A percentile compares a stretch with the other conserved stretches of the same genome.
Conservation (phyloP, 192 early-diverging fungal genomes). For the Funneliformis mosseae region DNA sequence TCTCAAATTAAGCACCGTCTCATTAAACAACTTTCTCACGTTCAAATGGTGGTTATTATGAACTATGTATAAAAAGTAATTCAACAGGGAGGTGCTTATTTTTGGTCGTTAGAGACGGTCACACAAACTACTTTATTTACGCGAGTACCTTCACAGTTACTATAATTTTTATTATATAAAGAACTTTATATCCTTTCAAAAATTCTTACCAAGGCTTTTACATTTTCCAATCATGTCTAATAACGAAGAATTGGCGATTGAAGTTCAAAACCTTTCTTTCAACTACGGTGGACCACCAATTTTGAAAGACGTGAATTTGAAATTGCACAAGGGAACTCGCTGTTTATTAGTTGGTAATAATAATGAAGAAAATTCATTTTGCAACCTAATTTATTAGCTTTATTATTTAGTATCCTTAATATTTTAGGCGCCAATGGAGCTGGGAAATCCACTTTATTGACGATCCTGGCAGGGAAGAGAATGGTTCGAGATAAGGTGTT, state of each 20-base stretch:
- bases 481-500: slow-evolving; percentile 56
- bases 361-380: background rate
- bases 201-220: too few relatives aligned
- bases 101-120: background rate
- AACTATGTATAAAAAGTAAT: background rate
- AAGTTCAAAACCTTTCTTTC: slow-evolving; percentile 58
- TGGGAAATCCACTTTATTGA: slow-evolving; percentile 71
- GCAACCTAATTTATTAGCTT: background rate
- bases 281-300: slow-evolving; percentile 60
- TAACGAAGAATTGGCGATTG: slow-evolving; percentile 36
- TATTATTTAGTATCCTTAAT: background rate
- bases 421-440: slow-evolving; percentile 30
- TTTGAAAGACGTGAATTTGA: slow-evolving; percentile 56
- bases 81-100: background rate
- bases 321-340: slow-evolving; percentile 55
- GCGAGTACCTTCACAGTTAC: background rate
- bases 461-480: slow-evolving; percentile 73
- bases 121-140: background rate
- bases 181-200: too few relatives aligned
- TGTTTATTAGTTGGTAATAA: slow-evolving; percentile 75
- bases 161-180: background rate
- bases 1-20: background rate
- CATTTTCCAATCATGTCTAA: background rate
- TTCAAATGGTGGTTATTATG: background rate
- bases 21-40: background rate